These are phyloP conservation scores for Naganishia randhawae DNA, from an alignment of 768 basidiomycete species.

Conservation along the genomic window DNA sequence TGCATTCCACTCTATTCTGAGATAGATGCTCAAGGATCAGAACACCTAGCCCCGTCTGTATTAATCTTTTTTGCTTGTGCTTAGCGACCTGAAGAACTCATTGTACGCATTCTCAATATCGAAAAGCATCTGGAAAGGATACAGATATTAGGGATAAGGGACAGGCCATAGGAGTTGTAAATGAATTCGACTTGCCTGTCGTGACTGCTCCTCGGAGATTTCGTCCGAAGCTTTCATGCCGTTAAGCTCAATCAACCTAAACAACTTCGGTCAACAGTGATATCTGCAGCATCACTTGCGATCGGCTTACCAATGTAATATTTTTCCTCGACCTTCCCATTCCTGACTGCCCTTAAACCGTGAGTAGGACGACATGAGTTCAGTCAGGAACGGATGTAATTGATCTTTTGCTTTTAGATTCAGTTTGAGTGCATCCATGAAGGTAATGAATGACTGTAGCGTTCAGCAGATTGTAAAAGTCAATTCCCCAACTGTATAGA, in stretches of 20 bases:
- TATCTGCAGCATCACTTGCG: constrained; percentile 36
- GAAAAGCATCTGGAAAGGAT: constrained; percentile 67
- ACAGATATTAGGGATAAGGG: not conserved
- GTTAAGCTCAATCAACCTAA: constrained; percentile 77
- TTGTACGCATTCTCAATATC: constrained; percentile 95
- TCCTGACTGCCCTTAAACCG: constrained; percentile 91
- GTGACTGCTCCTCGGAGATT: constrained; percentile 87
- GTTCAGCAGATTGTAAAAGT: not conserved
- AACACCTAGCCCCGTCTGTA: not conserved
- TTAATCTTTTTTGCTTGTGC: constrained; percentile 16
- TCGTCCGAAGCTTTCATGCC: constrained; percentile 96
- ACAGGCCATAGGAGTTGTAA: not conserved
- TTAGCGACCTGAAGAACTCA: constrained; percentile 66
- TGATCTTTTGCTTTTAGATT: constrained; percentile 94
- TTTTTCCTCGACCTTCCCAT: constrained; percentile 91
- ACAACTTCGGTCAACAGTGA: constrained; percentile 55
- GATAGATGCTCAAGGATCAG: not conserved
- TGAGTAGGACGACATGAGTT: constrained; percentile 90
- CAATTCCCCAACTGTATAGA: constrained; percentile 5
- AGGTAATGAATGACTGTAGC: constrained; percentile 97
- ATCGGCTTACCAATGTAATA: constrained; percentile 77
- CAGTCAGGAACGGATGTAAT: constrained; percentile 87
- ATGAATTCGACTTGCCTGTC: constrained; percentile 64
- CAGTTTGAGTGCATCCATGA: constrained; percentile 94
- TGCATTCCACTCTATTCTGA: not conserved